Percentiles rank a stretch among this genome's conserved stretches.
Evolutionary conservation across 2,329 filamentous ascomycete genomes (phyloP).

Genomic region (Talaromyces funiculosus): DNA sequence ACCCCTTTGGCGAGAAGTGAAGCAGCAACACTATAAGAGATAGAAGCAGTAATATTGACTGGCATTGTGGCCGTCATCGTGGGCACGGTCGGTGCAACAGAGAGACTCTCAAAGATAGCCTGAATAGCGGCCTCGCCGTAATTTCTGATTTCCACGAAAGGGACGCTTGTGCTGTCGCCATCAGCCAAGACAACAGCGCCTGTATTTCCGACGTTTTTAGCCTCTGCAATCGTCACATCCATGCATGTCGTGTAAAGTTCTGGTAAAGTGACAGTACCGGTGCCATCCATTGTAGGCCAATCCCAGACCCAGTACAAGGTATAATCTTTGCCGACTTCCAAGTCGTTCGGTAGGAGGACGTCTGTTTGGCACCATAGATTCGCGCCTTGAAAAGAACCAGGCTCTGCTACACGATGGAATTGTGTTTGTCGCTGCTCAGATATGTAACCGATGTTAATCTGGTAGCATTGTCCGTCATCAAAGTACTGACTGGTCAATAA

Average conservation of each 20-base stretch:
- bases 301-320: constrained; percentile 97
- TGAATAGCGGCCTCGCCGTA: constrained; percentile 11
- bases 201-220: neutral
- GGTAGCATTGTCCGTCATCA: constrained; percentile 87
- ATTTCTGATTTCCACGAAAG: constrained; percentile 5
- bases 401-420: constrained; percentile 48
- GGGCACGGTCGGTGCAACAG: neutral
- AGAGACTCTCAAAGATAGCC: neutral
- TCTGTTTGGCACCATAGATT: constrained; percentile 77
- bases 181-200: neutral
- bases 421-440: constrained; percentile 54
- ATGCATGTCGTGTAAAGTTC: constrained; percentile 48
- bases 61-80: neutral
- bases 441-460: constrained; percentile 59
- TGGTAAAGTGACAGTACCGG: constrained; percentile 26
- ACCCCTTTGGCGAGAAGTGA: neutral
- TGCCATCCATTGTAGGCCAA: constrained; percentile 59
- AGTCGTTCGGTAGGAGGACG: constrained; percentile 64
- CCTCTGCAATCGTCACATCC: constrained; percentile 40
- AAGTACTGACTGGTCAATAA: constrained; percentile 74
- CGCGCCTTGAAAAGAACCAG: constrained; percentile 43
- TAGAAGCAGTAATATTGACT: neutral
- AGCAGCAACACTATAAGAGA: neutral
- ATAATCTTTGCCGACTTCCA: constrained; percentile 59
- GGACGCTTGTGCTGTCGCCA: neutral